These are phyloP conservation scores for Pterula multifida DNA, from an alignment of 1,284 basidiomycete genomes.

Conservation along the genomic window DNA sequence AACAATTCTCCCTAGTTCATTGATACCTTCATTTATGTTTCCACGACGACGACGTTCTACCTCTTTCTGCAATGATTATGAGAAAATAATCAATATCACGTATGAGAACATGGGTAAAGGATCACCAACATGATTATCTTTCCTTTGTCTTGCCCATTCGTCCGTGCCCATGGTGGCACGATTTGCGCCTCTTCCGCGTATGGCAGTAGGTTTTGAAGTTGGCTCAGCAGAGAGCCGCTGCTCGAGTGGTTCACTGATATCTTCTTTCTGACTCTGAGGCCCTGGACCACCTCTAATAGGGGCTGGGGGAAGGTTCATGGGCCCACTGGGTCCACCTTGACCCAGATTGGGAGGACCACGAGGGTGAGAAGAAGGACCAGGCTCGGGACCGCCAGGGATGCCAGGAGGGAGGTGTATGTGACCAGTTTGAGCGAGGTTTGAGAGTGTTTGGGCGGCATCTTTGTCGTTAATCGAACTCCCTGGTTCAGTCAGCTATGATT, in stretches of 20 bases:
- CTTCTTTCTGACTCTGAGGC: slow-evolving; percentile 19
- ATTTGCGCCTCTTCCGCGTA: slow-evolving; percentile 31
- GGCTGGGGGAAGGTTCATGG: slow-evolving; percentile 26
- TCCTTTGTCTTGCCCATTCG: slow-evolving; percentile 73
- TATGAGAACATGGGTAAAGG: slow-evolving; percentile 4
- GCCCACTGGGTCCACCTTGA: slow-evolving; percentile 27
- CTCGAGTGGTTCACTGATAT: slow-evolving; percentile 17
- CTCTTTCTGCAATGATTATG: slow-evolving; percentile 62
- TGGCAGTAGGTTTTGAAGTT: slow-evolving; percentile 19
- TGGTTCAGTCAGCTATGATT: not conserved
- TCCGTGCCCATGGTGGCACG: slow-evolving; percentile 54
- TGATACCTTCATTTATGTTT: slow-evolving; percentile 94
- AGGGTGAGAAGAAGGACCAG: slow-evolving; percentile 64
- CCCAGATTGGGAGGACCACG: slow-evolving; percentile 55
- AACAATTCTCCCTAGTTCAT: slow-evolving; percentile 80
- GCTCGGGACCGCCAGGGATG: slow-evolving; percentile 34
- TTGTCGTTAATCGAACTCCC: slow-evolving; percentile 12
- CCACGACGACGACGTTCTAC: slow-evolving; percentile 89
- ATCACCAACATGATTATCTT: slow-evolving; percentile 69
- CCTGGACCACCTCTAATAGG: slow-evolving; percentile 27
- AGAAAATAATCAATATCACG: slow-evolving; percentile 1
- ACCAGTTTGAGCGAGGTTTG: slow-evolving; percentile 40
- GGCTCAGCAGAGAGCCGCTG: slow-evolving; percentile 17
- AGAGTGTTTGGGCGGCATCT: slow-evolving; percentile 53
- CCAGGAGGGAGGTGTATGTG: slow-evolving; percentile 3